Conservation (phyloP, 2,329 filamentous ascomycete species). For the Tolypocladium inflatum region DNA sequence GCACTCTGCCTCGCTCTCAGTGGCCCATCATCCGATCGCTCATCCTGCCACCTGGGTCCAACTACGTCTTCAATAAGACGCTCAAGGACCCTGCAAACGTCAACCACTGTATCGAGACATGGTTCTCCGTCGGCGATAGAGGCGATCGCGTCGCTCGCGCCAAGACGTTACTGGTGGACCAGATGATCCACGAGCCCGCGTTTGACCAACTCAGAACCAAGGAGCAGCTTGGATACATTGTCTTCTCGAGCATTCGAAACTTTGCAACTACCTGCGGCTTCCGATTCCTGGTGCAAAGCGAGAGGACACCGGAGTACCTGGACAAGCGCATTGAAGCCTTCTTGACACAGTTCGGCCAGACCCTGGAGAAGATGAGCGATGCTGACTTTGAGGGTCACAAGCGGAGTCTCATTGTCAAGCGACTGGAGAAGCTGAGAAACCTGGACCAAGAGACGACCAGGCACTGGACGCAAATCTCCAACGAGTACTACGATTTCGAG, state of each 20-base stretch:
- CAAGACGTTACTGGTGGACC: slow-evolving; percentile 71
- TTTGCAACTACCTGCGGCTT: slow-evolving; percentile 75
- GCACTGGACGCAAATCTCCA: slow-evolving; percentile 78
- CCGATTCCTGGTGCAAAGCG: slow-evolving; percentile 87
- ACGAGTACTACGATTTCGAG: slow-evolving; percentile 84
- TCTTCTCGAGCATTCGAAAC: slow-evolving; percentile 69
- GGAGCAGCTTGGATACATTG: slow-evolving; percentile 94
- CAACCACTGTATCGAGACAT: slow-evolving; percentile 77
- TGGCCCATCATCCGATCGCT: slow-evolving; percentile 73
- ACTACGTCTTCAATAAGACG: slow-evolving; percentile 72
- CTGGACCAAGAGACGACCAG: slow-evolving; percentile 73
- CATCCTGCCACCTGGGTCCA: slow-evolving; percentile 67
- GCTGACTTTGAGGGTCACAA: slow-evolving; percentile 86
- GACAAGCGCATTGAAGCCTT: slow-evolving; percentile 85
- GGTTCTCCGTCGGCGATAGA: slow-evolving; percentile 60
- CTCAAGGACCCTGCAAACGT: slow-evolving; percentile 83
- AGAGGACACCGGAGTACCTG: slow-evolving; percentile 73
- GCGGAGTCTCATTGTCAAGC: slow-evolving; percentile 75
- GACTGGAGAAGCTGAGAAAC: slow-evolving; percentile 88
- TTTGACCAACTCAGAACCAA: slow-evolving; percentile 95
- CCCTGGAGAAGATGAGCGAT: slow-evolving; percentile 66
- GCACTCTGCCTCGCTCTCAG: slow-evolving; percentile 63
- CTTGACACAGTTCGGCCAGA: slow-evolving; percentile 56
- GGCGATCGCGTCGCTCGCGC: slow-evolving; percentile 62
- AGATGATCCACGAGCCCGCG: slow-evolving; percentile 85